phyloP scores from a whole-genome alignment of 139 green algal genomes.

The Edaphochlamys debaryana region DNA sequence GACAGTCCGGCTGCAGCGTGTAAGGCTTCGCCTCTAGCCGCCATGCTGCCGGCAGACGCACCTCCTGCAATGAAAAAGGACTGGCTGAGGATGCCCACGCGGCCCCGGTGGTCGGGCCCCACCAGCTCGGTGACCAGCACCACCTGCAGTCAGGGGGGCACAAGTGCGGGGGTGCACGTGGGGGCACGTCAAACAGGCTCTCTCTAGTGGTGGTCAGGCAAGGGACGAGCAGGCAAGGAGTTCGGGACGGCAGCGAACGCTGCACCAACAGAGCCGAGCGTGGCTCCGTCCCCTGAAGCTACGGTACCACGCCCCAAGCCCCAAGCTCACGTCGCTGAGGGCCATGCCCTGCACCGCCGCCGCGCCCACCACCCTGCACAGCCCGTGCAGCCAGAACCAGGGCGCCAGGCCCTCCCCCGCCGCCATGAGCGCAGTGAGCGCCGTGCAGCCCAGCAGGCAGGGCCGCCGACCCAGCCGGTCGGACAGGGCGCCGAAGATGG shows the following conservation, averaged over 20 bases:
- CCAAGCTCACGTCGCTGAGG: constrained; percentile 6
- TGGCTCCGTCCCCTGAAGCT: too few relatives aligned
- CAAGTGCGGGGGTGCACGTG: too few relatives aligned
- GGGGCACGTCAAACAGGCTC: too few relatives aligned
- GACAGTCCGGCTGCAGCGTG: too few relatives aligned
- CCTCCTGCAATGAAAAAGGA: constrained; percentile 25
- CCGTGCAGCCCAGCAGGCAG: constrained; percentile 9
- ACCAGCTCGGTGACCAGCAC: constrained; percentile 1
- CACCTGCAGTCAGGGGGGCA: background rate
- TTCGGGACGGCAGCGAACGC: too few relatives aligned
- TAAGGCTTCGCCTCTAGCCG: too few relatives aligned
- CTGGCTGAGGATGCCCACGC: constrained; percentile 20
- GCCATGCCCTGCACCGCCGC: constrained; percentile 37
- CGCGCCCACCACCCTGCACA: constrained; percentile 9
- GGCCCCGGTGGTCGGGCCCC: constrained; percentile 2
- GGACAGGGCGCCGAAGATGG: constrained; percentile 11
- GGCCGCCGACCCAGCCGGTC: constrained; percentile 10
- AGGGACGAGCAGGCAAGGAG: too few relatives aligned
- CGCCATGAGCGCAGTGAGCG: background rate
- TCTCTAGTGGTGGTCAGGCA: too few relatives aligned
- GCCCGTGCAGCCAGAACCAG: constrained; percentile 15
- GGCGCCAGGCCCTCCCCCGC: background rate
- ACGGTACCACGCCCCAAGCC: too few relatives aligned
- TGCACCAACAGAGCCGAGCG: too few relatives aligned
- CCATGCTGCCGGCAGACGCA: background rate